A percentile compares a stretch with the other conserved stretches of the same genome.
Evolutionary conservation across 495 filamentous ascomycete genomes (phyloP).

Genomic region (Xylaria scruposa): DNA sequence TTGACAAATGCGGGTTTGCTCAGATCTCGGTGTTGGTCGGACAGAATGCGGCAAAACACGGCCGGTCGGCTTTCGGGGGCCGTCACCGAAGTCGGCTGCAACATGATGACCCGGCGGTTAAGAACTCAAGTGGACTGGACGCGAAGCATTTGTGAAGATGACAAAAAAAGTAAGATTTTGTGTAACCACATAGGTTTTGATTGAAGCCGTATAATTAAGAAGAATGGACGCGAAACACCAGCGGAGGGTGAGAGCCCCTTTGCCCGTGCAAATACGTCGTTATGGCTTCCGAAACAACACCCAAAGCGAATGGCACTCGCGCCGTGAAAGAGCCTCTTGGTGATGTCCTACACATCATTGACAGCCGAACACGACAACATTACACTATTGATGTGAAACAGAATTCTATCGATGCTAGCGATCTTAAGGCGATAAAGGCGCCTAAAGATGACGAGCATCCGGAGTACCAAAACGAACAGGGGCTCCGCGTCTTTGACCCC

Average conservation of each 20-base stretch:
- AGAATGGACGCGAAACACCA: conserved; percentile 4
- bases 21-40: conserved; percentile 8
- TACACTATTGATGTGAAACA: conserved; percentile 26
- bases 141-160: conserved; percentile 12
- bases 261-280: not conserved
- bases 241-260: not conserved
- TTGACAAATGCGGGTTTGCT: conserved; percentile 18
- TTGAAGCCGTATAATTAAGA: conserved; percentile 12
- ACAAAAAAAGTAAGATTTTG: not conserved
- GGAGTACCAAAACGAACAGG: conserved; percentile 30
- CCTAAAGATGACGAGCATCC: conserved; percentile 22
- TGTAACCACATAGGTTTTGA: not conserved
- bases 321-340: conserved; percentile 10
- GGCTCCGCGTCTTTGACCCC: conserved; percentile 56
- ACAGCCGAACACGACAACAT: conserved; percentile 20
- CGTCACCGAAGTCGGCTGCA: conserved; percentile 17
- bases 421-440: conserved; percentile 52
- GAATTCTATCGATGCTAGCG: conserved; percentile 55
- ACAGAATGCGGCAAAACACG: not conserved
- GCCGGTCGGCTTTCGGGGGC: conserved; percentile 22
- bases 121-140: conserved; percentile 1
- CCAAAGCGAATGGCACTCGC: conserved; percentile 14
- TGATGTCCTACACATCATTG: conserved; percentile 20
- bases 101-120: not conserved
- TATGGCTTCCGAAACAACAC: conserved; percentile 15